Base-by-base conservation (phyloP, 2,329 filamentous ascomycete species). In the Epicoccum nigrum region DNA sequence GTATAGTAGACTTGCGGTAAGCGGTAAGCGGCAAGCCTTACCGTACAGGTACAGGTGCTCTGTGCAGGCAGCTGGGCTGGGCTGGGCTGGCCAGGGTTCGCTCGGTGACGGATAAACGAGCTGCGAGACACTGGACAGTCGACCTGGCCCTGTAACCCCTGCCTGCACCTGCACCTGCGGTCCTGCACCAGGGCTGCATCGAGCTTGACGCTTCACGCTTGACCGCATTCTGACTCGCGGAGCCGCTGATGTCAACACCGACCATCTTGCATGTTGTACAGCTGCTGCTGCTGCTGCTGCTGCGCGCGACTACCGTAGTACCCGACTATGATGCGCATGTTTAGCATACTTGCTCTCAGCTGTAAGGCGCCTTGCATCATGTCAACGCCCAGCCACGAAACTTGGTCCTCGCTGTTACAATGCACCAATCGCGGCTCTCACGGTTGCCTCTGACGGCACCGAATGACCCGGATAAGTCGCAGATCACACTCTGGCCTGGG, bases 401-500 rank as follows among this genome's bases (percentile, higher is more conserved):
- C 35, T 25, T 37, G 37, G n/a, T 45, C 35, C 16, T 19, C 37
- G 34, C 3, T 7, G 41, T 45, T 41, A 35, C 40, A 5, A 19
- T 40, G 32, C 39, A 43, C 53, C 27, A 16, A 33, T 17, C 33
- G 30, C 54, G 48, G 51, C 45, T 52, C 47, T 50, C 54, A 51
- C 50, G 47, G 52, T 16, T 9, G 28, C 54, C 44, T 58, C 54
- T 58, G 56, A 60, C 58, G 47, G 53, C 50, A 43, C 50, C 56
- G 52, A 62, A 53, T 55, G 52, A 59, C 59, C 60, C 55, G 49
- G 55, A 46, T 52, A 42, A 44, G 51, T 57, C 58, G 62, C 56
- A 55, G 63, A 64, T 63, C 61, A 54, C 47, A 39, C 58, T 57
- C 64, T 66, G 56, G 65, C 60, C 69, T 67, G 62, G 63, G 56